Evolutionary conservation across 2,329 filamentous ascomycete genomes (phyloP).

Genomic region (Fusarium caatingaense): DNA sequence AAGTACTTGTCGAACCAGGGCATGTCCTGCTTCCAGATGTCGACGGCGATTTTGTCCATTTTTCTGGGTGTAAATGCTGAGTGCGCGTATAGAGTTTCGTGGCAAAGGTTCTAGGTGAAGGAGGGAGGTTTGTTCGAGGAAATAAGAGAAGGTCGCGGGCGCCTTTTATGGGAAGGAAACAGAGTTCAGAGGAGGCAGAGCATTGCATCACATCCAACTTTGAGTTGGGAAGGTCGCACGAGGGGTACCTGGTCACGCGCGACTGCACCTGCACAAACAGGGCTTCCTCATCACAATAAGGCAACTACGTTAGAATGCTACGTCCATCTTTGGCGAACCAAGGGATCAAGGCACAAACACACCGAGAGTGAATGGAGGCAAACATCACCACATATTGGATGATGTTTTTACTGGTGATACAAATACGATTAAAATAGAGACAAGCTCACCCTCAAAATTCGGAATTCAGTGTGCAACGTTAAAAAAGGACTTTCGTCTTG

Average conservation of each 20-base stretch:
- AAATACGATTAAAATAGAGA: too few relatives aligned
- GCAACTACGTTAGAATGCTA: background rate
- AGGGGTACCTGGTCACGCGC: background rate
- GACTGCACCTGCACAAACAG: background rate
- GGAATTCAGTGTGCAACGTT: background rate
- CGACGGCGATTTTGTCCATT: slow-evolving; percentile 2
- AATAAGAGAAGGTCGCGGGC: background rate
- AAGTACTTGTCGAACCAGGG: slow-evolving; percentile 3
- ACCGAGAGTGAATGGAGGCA: background rate
- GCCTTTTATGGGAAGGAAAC: background rate
- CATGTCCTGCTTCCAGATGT: slow-evolving; percentile 3
- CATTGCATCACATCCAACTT: background rate
- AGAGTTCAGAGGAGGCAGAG: background rate
- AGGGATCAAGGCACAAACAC: background rate
- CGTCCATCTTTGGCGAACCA: background rate
- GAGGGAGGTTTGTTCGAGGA: background rate
- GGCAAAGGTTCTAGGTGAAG: background rate
- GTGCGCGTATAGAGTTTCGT: background rate
- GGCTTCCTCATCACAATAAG: background rate
- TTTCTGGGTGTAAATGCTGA: background rate
- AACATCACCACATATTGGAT: too few relatives aligned
- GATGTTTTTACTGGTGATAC: background rate
- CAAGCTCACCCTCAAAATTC: background rate
- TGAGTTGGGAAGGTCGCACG: background rate
- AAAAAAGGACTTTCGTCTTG: background rate